Evolutionary conservation across 148 eudicot genomes (phyloP), one percentile per base, ranked within the genome.

Genomic region (Cornus suecica): DNA sequence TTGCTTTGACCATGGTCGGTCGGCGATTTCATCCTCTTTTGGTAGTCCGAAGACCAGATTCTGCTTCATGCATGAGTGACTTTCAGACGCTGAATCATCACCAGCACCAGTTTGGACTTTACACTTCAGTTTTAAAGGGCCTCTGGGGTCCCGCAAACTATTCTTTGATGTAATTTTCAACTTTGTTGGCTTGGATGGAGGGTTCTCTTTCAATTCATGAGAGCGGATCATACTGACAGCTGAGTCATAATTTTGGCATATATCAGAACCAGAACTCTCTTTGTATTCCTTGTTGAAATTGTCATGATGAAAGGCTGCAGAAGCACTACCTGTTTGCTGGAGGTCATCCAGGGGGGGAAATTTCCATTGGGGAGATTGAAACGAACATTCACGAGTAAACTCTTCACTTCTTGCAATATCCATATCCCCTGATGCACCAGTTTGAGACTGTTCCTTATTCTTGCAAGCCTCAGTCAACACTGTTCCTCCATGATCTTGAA

Each of bases 81-180:
- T 56, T 54, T 48, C 45, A 66, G 83, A 58, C 54, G 70, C 72
- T 62, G 69, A 67, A 81, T 77, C 78, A 84, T 34, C 81, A 66
- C 58, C 80, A 76, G 69, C 45, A 61, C 63, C 58, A 54, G 69
- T 62, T 20, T 73, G 68, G 45, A 66, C 52, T 75, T 76, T 72
- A 26, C 68, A 62, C 71, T 77, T 81, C 74, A 70, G 41, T 73
- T 62, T 81, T 27, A 84, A 71, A 54, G 83, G 56, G 29, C 78
- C 71, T 69, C 78, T 80, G 62, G 82, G 82, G 70, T 83, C 86
- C 45, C 62, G 66, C n/a, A 63, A 63, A 37, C 51, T 71, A 27
- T 73, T 77, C 76, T 77, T 88, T 26, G 91, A 82, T 80, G 78
- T 90, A 41, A 94, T 87, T 71, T 77, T 92, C 69, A 94, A 68